These are phyloP conservation scores for Pichia pseudocactophila DNA, from an alignment of 805 yeast genomes.

Conservation along the genomic window DNA sequence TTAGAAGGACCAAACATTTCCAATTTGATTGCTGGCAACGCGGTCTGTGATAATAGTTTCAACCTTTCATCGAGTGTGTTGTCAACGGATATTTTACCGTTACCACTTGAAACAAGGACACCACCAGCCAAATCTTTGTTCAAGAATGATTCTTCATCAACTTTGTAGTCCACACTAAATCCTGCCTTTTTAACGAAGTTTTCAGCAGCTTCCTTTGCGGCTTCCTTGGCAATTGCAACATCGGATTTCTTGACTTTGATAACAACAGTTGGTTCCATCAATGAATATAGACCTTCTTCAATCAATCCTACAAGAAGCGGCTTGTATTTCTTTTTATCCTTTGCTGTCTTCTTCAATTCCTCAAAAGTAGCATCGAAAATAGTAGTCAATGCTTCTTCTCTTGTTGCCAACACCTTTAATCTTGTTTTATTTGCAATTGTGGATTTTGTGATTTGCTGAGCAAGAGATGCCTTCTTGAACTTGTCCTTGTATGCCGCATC, in stretches of 20 bases:
- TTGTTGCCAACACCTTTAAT: slow-evolving; percentile 78
- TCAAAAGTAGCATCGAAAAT: slow-evolving; percentile 64
- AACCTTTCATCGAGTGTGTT: slow-evolving; percentile 95
- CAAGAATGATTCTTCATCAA: slow-evolving; percentile 52
- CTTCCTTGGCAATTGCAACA: slow-evolving; percentile 49
- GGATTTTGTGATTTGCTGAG: slow-evolving; percentile 92
- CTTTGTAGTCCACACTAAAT: slow-evolving; percentile 41
- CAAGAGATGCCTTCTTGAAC: slow-evolving; percentile 82
- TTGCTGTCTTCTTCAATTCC: slow-evolving; percentile 50
- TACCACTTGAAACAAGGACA: slow-evolving; percentile 55
- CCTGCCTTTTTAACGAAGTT: slow-evolving; percentile 57
- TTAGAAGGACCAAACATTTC: slow-evolving; percentile 81
- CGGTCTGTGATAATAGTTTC: slow-evolving; percentile 67
- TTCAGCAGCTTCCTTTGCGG: slow-evolving; percentile 50
- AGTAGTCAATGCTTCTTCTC: slow-evolving; percentile 68
- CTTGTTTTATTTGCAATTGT: slow-evolving; percentile 94
- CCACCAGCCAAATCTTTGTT: slow-evolving; percentile 76
- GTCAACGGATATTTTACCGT: slow-evolving; percentile 80
- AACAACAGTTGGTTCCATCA: slow-evolving; percentile 61
- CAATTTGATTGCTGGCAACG: slow-evolving; percentile 86
- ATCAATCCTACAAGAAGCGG: slow-evolving; percentile 67
- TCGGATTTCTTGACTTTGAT: slow-evolving; percentile 65
- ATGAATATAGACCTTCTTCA: slow-evolving; percentile 62
- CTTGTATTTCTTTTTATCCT: slow-evolving; percentile 52
- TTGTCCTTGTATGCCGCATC: slow-evolving; percentile 74